Evolutionary conservation across 139 green algal species (phyloP), one percentile per base, ranked within the genome.

Genomic region (Micractinium conductrix): DNA sequence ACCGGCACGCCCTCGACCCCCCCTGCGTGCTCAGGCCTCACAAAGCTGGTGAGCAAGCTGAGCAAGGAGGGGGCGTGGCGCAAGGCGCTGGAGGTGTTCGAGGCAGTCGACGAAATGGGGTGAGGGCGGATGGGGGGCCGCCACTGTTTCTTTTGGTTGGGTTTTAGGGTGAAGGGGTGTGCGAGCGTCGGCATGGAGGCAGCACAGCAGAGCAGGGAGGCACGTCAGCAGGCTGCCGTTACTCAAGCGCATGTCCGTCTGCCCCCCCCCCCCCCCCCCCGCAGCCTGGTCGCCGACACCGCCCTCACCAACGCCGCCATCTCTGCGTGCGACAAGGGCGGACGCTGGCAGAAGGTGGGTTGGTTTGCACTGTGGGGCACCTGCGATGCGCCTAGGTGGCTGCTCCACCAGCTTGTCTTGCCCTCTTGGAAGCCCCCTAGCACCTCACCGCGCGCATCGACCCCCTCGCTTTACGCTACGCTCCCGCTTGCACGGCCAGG

Each of bases 281-380:
- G 24, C 76, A 82, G 76, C 21, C 86, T 98, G 53, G 60, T 73
- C 6, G 84, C 94, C 0, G 95, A 98, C 91, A 98, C 95, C 30
- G 95, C 95, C 43, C 95, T 98, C 87, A 96, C 93, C 73, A 98
- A 98, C 70, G 88, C 95, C 9, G 95, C 95, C 71, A 98, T 98
- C 85, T 92, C 82, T n/a, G 91, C 95, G 0, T 97, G 94, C 81
- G 95, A 98, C 87, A 96, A 96, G 89, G 95, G 95, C 16, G 94
- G 93, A 0, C 92, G 96, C 83, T 98, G 95, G 95, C 90, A 96
- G 80, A 95, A 92, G 74, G 93, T 92, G 40, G 68, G 94, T 37
- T 28, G 19, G n/a, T 44, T 42, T 38, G 62, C 60, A 30, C 26
- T 30, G 14, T 19, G 6, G 60, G 26, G 62, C 53, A 19, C 10